Evolutionary conservation across 208 protist species (phyloP), one percentile per base, ranked within the genome.

Genomic region (Polymyxa betae): DNA sequence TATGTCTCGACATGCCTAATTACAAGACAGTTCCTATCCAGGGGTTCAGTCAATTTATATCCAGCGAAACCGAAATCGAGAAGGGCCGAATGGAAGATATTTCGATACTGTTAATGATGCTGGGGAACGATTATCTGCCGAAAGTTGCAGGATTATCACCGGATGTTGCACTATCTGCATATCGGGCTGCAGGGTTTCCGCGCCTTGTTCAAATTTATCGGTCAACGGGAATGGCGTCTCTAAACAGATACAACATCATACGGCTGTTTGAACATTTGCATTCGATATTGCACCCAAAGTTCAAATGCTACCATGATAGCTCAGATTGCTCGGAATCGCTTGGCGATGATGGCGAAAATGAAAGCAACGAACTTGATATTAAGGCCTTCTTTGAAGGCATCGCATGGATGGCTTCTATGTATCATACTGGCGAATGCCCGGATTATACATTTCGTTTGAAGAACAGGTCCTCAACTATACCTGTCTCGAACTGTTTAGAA

Each of bases 81-180:
- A 60, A 60, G 5, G 24, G 5, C 49, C 12, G 12, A 60, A 60
- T 60, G 12, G 12, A 60, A 60, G 49, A 60, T 24, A 60, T 60
- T 60, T 5, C 49, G 5, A 24, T 60, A 60, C 49, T 60, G 49
- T 29, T 60, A 24, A 60, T 60, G 5, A 5, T 60, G 24, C 49
- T 60, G 5, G 72, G 72, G 16, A 82, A 82, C 72, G 72, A 82
- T n/a, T 82, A 82, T 43, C n/a, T 82, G 72, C 72, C 72, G n/a
- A 82, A 35, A 43, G 16, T 82, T 35, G n/a, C 72, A 20, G 72
- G 72, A 20, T 16, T 82, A 5, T 38, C 72, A 20, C 72, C 72
- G 35, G 35, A 82, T 35, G 12, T 82, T 35, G n/a, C 35, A 20
- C 40, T 82, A 12, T 40, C 5, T 20, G 40, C n/a, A 35, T 82